phyloP scores from a whole-genome alignment of 257 asterid species.

The Solanum dulcamara region DNA sequence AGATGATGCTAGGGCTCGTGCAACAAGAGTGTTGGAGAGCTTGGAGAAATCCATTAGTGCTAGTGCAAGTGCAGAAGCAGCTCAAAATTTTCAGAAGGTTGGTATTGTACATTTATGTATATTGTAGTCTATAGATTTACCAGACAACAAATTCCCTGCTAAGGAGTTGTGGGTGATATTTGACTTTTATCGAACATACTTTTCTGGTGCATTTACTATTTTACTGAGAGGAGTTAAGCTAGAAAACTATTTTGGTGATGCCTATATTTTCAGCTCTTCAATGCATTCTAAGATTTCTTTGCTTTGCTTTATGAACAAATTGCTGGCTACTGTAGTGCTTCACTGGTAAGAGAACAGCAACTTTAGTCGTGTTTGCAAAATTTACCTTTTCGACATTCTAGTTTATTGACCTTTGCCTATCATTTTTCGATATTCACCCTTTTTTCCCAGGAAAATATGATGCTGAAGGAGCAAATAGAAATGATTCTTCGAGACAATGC shows the following conservation, averaged over 20 bases:
- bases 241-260: neutral
- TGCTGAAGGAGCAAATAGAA: slow-evolving; percentile 63
- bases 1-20: slow-evolving; percentile 67
- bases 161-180: neutral
- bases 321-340: neutral
- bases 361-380: neutral
- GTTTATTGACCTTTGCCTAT: neutral
- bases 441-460: slow-evolving; percentile 46
- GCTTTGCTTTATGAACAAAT: neutral
- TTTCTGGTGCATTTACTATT: neutral
- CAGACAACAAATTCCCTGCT: neutral
- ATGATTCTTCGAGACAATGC: slow-evolving; percentile 38
- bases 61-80: slow-evolving; percentile 29
- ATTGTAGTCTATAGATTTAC: neutral
- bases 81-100: slow-evolving; percentile 56
- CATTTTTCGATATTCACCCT: neutral
- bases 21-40: slow-evolving; percentile 42
- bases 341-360: neutral
- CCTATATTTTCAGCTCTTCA: neutral
- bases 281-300: neutral
- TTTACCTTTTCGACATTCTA: neutral
- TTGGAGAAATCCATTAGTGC: slow-evolving; percentile 57
- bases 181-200: neutral
- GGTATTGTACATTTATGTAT: neutral
- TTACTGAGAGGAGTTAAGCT: neutral